Evolutionary conservation across 352 stramenopile genomes (phyloP).

Genomic region (Globisporangium solare): DNA sequence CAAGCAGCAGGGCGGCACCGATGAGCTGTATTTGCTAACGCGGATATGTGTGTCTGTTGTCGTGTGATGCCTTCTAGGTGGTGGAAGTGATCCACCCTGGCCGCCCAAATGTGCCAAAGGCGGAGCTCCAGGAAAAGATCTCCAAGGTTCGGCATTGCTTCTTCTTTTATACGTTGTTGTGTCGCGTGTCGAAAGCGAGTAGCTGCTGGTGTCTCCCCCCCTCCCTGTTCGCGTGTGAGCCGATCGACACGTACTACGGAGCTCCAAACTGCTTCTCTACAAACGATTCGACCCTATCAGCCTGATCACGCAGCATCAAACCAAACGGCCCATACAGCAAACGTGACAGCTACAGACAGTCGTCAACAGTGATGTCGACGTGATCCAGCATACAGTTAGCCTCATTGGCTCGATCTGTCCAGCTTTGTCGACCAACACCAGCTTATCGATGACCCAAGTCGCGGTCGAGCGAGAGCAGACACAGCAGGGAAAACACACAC

Average conservation of each 20-base stretch:
- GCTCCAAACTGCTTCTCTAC: background rate
- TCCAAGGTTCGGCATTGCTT: slow-evolving; percentile 80
- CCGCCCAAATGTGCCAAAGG: slow-evolving; percentile 95
- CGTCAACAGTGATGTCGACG: no score
- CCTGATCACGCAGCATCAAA: no score
- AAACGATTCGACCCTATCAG: no score
- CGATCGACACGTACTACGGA: background rate
- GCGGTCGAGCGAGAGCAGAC: no score
- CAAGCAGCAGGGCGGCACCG: background rate
- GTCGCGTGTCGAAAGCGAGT: background rate
- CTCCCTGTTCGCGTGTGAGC: background rate
- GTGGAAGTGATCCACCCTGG: slow-evolving; percentile 98
- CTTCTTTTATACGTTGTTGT: background rate
- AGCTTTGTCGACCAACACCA: no score
- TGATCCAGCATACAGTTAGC: no score
- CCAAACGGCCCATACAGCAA: no score
- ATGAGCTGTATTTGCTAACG: slow-evolving; percentile 3
- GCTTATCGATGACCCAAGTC: no score
- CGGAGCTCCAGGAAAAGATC: slow-evolving; percentile 97
- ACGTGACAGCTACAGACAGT: no score
- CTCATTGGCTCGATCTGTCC: no score
- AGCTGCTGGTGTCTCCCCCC: background rate
- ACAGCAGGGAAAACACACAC: background rate
- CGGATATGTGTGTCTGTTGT: background rate
- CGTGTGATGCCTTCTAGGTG: slow-evolving; percentile 58